Base-by-base conservation (phyloP, 2,329 filamentous ascomycete species). In the Myriosclerotinia duriaeana region DNA sequence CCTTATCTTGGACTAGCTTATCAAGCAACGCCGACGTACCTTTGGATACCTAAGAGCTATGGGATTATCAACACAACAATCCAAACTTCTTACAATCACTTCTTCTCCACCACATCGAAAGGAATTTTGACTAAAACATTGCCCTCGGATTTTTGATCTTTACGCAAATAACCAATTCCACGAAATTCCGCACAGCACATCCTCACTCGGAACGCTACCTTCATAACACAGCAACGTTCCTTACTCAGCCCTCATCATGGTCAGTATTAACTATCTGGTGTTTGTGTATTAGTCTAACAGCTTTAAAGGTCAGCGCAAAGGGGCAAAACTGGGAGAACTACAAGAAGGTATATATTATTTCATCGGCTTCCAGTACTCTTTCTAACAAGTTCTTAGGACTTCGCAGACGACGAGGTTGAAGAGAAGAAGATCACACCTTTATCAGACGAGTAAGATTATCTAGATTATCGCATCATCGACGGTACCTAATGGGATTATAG, bases 381-480 rank as follows among this genome's bases (percentile, higher is more conserved):
- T 26, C 68, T 72, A 64, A 71, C 53, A 54, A 15, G 2, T 40
- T 53, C 48, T 36, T 14, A 55, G 38, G 52, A 73, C 68, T 99
- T 92, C 78, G 94, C 90, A 77, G 95, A 99, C 77, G 95, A 99
- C 76, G 95, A 98, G 79, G 84, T 93, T 80, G 93, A 96, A 79
- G 95, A 99, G 86, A 99, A 99, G 89, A 99, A 99, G 87, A 99
- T 99, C 78, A 94, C 93, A 68, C 95, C 95, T 72, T 84, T 99
- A 70, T 90, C 93, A 73, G 95, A 98, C 83, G 95, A 98, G 94
- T 97, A 85, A 72, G 90, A 82, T 58, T 53, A 69, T 61, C 65
- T 34, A 61, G 30, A 53, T 22, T 34, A 62, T 56, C n/a, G 46
- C 52, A 64, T 48, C 56, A 36, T 40, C 30, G 56, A 61, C 61